These are phyloP conservation scores for Pestalotiopsis sp. DNA, from an alignment of 2,329 filamentous ascomycete genomes.

Conservation along the genomic window DNA sequence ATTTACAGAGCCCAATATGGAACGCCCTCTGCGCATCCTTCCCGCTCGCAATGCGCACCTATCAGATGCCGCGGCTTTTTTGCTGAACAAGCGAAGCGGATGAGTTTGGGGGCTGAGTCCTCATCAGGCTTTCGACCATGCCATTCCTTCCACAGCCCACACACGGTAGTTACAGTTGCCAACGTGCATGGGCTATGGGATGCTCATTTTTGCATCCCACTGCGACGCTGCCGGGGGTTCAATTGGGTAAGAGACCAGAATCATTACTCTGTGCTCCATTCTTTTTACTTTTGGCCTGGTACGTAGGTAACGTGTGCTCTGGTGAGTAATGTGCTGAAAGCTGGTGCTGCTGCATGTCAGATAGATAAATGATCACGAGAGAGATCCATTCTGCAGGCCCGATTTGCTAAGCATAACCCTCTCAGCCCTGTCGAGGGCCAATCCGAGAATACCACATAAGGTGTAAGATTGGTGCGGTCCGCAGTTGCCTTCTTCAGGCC, in stretches of 20 bases:
- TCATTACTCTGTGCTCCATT: neutral
- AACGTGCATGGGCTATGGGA: too few species aligned
- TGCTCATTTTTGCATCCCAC: constrained; percentile 5
- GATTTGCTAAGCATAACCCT: neutral
- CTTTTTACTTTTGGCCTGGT: too few species aligned
- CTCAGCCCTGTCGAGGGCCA: constrained; percentile 10
- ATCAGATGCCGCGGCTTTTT: neutral
- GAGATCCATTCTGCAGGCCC: neutral
- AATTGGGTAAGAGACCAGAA: neutral
- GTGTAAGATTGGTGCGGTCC: neutral
- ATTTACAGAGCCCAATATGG: constrained; percentile 1
- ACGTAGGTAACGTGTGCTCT: too few species aligned
- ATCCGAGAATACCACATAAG: neutral
- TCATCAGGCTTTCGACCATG: neutral
- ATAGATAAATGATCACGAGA: constrained; percentile 9
- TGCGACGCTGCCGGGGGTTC: neutral
- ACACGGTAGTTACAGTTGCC: neutral
- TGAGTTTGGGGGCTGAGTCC: constrained; percentile 4
- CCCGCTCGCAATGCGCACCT: constrained; percentile 2
- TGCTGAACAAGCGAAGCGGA: neutral
- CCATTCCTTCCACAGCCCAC: neutral
- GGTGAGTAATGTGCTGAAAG: neutral
- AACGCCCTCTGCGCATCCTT: neutral
- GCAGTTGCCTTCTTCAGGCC: neutral
- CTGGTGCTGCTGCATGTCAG: constrained; percentile 11